Evolutionary conservation across 2,329 filamentous ascomycete species (phyloP).

Genomic region (Teratosphaeria nubilosa): DNA sequence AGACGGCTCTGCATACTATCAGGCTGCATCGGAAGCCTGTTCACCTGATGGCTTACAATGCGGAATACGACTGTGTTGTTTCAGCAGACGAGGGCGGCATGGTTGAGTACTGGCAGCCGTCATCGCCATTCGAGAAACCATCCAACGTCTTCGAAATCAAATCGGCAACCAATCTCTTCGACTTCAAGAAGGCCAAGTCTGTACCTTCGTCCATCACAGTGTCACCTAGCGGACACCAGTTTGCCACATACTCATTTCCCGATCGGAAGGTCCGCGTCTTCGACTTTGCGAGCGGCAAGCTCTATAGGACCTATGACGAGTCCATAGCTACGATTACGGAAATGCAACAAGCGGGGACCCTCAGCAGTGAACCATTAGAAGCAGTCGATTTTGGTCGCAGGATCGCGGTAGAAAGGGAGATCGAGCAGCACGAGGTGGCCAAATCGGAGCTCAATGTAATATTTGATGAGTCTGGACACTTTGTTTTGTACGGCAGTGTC

Average conservation of each 20-base stretch:
- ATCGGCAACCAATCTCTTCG: slow-evolving; percentile 86
- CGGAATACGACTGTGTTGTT: slow-evolving; percentile 77
- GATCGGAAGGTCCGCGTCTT: slow-evolving; percentile 90
- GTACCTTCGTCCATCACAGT: slow-evolving; percentile 72
- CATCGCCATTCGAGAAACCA: slow-evolving; percentile 75
- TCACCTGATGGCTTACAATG: slow-evolving; percentile 80
- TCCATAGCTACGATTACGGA: slow-evolving; percentile 80
- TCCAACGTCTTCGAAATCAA: slow-evolving; percentile 88
- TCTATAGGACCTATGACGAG: slow-evolving; percentile 90
- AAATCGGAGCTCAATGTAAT: slow-evolving; percentile 67
- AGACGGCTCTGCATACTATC: slow-evolving; percentile 65
- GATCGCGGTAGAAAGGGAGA: slow-evolving; percentile 73
- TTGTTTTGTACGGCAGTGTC: slow-evolving; percentile 88
- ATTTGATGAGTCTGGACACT: slow-evolving; percentile 94
- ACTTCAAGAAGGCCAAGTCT: slow-evolving; percentile 91
- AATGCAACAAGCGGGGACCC: slow-evolving; percentile 88
- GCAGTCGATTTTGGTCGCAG: slow-evolving; percentile 85
- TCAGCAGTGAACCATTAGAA: slow-evolving; percentile 66
- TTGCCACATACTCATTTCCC: slow-evolving; percentile 82
- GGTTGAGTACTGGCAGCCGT: slow-evolving; percentile 92
- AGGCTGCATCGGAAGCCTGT: slow-evolving; percentile 76
- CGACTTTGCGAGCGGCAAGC: slow-evolving; percentile 79
- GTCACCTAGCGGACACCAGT: slow-evolving; percentile 75
- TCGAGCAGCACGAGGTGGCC: slow-evolving; percentile 59
- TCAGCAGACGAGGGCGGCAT: slow-evolving; percentile 85